phyloP scores from a whole-genome alignment of 2,329 filamentous ascomycete genomes.

The Coniochaeta sp. region DNA sequence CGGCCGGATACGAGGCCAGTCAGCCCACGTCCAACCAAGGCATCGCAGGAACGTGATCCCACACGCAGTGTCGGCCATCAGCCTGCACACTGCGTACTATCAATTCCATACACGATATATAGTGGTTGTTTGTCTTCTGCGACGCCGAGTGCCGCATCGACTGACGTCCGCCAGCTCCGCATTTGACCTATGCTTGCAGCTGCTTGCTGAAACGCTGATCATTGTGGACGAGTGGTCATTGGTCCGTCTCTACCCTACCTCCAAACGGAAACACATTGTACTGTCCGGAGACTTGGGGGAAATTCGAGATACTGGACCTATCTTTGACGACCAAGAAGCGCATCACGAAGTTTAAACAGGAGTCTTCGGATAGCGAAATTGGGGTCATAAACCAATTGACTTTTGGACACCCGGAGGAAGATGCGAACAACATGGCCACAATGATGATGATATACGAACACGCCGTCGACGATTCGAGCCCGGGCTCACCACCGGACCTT shows the following conservation, averaged over 20 bases:
- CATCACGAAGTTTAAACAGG: not conserved
- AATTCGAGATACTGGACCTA: not conserved
- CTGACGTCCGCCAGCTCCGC: not conserved
- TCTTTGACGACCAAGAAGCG: not conserved
- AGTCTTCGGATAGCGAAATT: not conserved
- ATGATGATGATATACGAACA: conserved; percentile 33
- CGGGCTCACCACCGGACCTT: conserved; percentile 70
- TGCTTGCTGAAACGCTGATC: not conserved
- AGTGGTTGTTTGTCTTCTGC: not conserved
- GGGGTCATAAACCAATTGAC: not conserved
- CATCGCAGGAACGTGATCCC: not conserved
- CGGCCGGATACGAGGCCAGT: not conserved
- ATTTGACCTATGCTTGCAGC: not conserved
- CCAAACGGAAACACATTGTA: not conserved
- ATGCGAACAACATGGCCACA: conserved; percentile 11
- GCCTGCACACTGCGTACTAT: not conserved
- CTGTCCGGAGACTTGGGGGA: not conserved
- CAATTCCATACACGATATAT: not conserved
- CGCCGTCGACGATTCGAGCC: conserved; percentile 31
- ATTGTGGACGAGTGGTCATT: not conserved
- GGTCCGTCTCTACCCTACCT: not conserved
- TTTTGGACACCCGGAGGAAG: not conserved
- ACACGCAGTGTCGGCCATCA: not conserved
- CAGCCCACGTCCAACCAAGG: not conserved
- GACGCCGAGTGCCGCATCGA: not conserved